A percentile compares a stretch with the other conserved stretches of the same genome.
phyloP scores from a whole-genome alignment of 345 rosid species.

The Camelina laxa region DNA sequence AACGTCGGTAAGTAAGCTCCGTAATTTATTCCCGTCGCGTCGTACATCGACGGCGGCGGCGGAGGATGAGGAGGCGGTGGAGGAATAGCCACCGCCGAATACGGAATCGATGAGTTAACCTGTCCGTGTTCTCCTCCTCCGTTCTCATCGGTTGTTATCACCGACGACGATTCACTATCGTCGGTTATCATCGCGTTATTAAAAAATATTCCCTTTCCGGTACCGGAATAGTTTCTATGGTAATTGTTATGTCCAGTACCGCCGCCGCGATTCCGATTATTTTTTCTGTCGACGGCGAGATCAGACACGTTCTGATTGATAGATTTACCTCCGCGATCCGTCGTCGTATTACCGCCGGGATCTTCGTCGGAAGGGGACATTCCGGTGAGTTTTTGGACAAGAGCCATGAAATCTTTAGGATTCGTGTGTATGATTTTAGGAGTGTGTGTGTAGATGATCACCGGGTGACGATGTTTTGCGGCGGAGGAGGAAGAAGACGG shows the following conservation, averaged over 20 bases:
- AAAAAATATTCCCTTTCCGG: slow-evolving; percentile 22
- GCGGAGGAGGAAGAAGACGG: slow-evolving; percentile 47
- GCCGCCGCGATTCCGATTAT: slow-evolving; percentile 2
- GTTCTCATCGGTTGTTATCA: slow-evolving; percentile 68
- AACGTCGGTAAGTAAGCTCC: slow-evolving; percentile 47
- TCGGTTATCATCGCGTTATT: slow-evolving; percentile 40
- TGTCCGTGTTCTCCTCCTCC: slow-evolving; percentile 47
- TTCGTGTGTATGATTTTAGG: slow-evolving; percentile 89
- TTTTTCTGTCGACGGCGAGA: slow-evolving; percentile 29
- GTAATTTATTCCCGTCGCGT: slow-evolving; percentile 36
- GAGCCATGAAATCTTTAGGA: slow-evolving; percentile 85
- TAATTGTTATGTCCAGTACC: not conserved
- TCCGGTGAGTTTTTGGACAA: slow-evolving; percentile 93
- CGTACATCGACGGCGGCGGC: slow-evolving; percentile 20
- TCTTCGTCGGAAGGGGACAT: slow-evolving; percentile 59
- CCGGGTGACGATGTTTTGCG: slow-evolving; percentile 69
- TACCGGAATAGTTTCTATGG: slow-evolving; percentile 15
- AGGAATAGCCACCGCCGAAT: slow-evolving; percentile 17
- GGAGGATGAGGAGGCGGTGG: slow-evolving; percentile 20
- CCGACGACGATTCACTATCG: slow-evolving; percentile 74
- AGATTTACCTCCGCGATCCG: slow-evolving; percentile 17
- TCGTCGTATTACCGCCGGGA: not conserved
- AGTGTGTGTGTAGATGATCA: slow-evolving; percentile 91
- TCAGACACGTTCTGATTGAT: slow-evolving; percentile 25
- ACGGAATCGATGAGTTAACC: slow-evolving; percentile 55